phyloP scores from a whole-genome alignment of 208 protist species.

The Wallacemonas sp. region DNA sequence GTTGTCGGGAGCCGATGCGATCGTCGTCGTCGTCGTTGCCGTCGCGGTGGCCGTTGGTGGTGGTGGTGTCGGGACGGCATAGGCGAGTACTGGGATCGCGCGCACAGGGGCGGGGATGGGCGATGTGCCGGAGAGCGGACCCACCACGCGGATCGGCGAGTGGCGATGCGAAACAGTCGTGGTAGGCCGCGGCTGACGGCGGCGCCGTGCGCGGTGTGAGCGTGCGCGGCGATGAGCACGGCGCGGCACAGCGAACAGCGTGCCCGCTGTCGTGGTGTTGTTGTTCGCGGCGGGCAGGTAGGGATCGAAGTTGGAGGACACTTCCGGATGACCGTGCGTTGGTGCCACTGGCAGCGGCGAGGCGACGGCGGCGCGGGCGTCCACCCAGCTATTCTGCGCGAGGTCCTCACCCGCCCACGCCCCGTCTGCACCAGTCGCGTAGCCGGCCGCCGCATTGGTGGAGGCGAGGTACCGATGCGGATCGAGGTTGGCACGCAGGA shows the following conservation, averaged over 20 bases:
- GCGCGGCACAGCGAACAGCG: no score
- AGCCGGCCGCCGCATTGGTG: neutral
- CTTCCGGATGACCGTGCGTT: no score
- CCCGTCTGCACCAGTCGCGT: neutral
- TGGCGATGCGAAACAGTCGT: neutral
- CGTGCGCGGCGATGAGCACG: neutral
- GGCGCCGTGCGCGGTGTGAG: neutral
- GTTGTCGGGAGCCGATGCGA: neutral
- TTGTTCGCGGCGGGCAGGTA: neutral
- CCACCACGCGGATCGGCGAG: neutral
- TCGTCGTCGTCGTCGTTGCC: neutral
- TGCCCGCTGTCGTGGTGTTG: neutral
- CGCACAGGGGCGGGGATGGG: neutral
- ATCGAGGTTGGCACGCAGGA: constrained; percentile 25
- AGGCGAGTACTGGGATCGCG: neutral
- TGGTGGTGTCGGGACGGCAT: neutral
- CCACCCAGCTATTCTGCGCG: neutral
- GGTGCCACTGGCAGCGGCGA: constrained; percentile 4
- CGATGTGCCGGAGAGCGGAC: no score
- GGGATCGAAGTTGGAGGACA: neutral
- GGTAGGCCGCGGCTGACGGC: neutral
- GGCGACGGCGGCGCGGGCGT: neutral
- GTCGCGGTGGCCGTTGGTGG: neutral
- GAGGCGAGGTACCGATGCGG: neutral
- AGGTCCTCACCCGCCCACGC: neutral